Evolutionary conservation across 345 rosid genomes (phyloP).

Genomic region (Excoecaria cochinchinensis): DNA sequence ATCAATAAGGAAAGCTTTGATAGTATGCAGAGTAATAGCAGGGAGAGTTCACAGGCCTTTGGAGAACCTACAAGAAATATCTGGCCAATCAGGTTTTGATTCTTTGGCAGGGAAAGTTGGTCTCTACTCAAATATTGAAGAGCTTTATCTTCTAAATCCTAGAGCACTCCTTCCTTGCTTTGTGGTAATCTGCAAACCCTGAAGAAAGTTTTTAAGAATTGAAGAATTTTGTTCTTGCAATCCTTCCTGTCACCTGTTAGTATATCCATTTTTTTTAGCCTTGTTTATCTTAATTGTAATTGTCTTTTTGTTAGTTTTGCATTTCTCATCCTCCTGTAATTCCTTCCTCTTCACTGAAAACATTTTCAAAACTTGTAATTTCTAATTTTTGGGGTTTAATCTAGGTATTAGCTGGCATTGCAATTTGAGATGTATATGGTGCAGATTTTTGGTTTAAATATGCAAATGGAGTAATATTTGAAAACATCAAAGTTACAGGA

Average conservation of each 20-base stretch:
- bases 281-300: constrained; percentile 7
- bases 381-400: background rate
- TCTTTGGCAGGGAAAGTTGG: constrained; percentile 97
- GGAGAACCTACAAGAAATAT: constrained; percentile 80
- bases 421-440: constrained; percentile 13
- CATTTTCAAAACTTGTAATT: background rate
- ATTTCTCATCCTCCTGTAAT: constrained; percentile 20
- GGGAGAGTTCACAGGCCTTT: constrained; percentile 94
- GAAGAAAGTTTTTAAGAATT: constrained; percentile 13
- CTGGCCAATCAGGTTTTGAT: constrained; percentile 85
- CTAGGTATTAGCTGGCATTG: background rate
- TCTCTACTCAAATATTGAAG: constrained; percentile 85
- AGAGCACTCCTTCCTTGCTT: constrained; percentile 92
- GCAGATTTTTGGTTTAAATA: background rate
- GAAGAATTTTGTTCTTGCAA: constrained; percentile 25
- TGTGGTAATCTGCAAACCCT: constrained; percentile 83
- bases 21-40: constrained; percentile 93
- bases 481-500: background rate
- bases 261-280: constrained; percentile 23
- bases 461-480: background rate
- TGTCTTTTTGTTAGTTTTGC: constrained; percentile 13
- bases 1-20: constrained; percentile 69
- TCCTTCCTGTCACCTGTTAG: constrained; percentile 17
- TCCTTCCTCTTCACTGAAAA: constrained; percentile 14
- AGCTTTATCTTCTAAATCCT: constrained; percentile 92